Conservation (phyloP, 192 early-diverging fungal species). For the Coemansia sp. region DNA sequence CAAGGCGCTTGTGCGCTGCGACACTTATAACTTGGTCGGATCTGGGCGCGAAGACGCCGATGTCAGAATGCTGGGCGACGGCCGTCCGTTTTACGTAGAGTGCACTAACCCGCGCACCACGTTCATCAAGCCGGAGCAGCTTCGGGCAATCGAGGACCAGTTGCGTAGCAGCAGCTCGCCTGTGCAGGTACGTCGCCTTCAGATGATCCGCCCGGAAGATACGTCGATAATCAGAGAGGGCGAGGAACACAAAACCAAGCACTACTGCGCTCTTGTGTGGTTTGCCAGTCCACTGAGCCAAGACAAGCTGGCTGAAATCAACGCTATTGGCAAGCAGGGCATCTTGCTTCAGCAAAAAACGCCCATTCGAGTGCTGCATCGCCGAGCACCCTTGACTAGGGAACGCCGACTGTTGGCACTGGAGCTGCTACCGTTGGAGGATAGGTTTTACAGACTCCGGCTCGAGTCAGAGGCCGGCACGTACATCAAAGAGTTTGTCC, state of each 20-base stretch:
- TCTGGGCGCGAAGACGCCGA: conserved; percentile 93
- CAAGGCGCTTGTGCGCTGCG: conserved; percentile 55
- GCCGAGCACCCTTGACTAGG: conserved; percentile 61
- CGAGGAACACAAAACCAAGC: conserved; percentile 71
- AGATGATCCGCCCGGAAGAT: conserved; percentile 53
- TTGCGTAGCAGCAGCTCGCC: conserved; percentile 43
- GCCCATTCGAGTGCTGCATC: conserved; percentile 71
- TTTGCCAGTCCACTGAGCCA: conserved; percentile 54
- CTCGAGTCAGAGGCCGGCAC: conserved; percentile 86
- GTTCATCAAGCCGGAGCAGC: conserved; percentile 26
- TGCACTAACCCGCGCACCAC: conserved; percentile 72
- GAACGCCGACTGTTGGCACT: conserved; percentile 56
- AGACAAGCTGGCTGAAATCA: conserved; percentile 56
- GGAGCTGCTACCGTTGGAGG: conserved; percentile 50
- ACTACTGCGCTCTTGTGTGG: conserved; percentile 71
- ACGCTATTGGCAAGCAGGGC: conserved; percentile 40
- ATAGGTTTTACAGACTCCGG: conserved; percentile 59
- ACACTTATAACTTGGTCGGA: conserved; percentile 73
- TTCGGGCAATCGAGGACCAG: conserved; percentile 51
- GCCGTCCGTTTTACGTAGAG: conserved; percentile 90
- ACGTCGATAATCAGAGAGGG: conserved; percentile 67
- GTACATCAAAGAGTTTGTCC: conserved; percentile 91
- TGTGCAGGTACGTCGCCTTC: conserved; percentile 56
- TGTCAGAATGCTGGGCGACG: conserved; percentile 90
- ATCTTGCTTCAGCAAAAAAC: conserved; percentile 65